These are phyloP conservation scores for Penicillium sclerotiorum DNA, from an alignment of 2,329 filamentous ascomycete genomes.

Conservation along the genomic window DNA sequence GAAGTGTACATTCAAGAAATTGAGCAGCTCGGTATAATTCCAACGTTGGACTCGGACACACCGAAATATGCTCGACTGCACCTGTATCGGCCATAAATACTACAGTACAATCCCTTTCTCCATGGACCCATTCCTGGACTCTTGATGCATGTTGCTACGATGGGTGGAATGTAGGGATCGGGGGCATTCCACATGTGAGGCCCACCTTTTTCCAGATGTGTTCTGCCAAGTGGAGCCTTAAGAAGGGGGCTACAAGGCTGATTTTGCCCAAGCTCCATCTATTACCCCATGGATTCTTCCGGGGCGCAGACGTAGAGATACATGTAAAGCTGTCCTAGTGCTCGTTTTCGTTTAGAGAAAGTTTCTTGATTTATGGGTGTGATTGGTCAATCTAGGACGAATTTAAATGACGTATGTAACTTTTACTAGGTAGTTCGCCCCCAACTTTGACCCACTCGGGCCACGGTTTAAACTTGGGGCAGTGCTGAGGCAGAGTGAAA, in stretches of 20 bases:
- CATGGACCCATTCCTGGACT: conserved; percentile 13
- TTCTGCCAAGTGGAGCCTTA: conserved; percentile 2
- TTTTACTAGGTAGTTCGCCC: not conserved
- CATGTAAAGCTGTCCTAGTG: too few relatives aligned
- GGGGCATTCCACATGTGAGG: conserved; percentile 16
- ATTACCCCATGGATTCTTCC: too few relatives aligned
- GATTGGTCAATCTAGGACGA: not conserved
- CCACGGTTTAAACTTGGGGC: conserved; percentile 1
- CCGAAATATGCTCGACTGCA: conserved; percentile 12
- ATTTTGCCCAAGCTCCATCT: too few relatives aligned
- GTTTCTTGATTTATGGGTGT: not conserved
- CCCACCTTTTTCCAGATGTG: conserved; percentile 20
- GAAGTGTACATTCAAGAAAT: too few relatives aligned
- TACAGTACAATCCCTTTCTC: conserved; percentile 10
- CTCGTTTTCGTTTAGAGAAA: conserved; percentile 1
- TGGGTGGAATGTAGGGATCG: conserved; percentile 10
- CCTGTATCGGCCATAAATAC: not conserved
- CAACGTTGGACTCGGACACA: not conserved
- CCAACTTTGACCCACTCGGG: conserved; percentile 2
- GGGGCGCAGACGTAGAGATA: not conserved
- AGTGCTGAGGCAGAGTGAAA: not conserved
- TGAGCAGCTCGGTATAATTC: not conserved
- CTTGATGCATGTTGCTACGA: conserved; percentile 6
- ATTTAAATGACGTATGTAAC: not conserved
- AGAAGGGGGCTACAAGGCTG: conserved; percentile 4